Base-by-base conservation (phyloP, 2,329 filamentous ascomycete genomes). In the Lithohypha guttulata region DNA sequence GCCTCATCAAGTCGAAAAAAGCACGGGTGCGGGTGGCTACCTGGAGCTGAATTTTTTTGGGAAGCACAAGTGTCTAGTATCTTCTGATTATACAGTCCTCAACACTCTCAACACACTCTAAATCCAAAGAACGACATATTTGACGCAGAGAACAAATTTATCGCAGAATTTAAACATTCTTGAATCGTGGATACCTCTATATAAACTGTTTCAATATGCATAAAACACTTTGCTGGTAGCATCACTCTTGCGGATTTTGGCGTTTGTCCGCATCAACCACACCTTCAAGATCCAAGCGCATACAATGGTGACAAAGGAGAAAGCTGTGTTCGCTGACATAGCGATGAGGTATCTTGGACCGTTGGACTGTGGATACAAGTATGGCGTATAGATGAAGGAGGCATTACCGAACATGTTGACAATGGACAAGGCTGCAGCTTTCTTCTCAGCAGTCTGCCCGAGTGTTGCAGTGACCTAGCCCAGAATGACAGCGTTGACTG, bases 331-430 rank as follows among this genome's bases (percentile, higher is more conserved):
- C 4, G 35, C 14, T 19, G 22, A 28, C 22, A 38, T 29, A 7
- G 22, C 35, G n/a, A 38, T 29, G 10, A 38, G 19, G 35, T 38
- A 38, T 18, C 26, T 29, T 11, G 35, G 35, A 9, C 22, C 22
- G 25, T 38, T 14, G 20, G 35, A 38, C 22, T 11, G 8, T 21
- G 35, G 35, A 15, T 53, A 54, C 17, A 53, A 42, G 34, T 53
- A 53, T 6, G 47, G 46, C 7, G 45, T 45, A 48, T 50, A 53
- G 29, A 52, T 51, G 33, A 42, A 44, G 11, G 41, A 37, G 20
- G 26, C 66, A 55, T 86, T 84, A 13, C 71, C 73, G 4, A 84
- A 66, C 1, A 78, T 77, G 48, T 66, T 66, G 34, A 65, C 57
- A 13, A 65, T 40, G 3, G 63, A 63, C 2, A 55, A 57, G 2